Evolutionary conservation across 805 yeast species (phyloP), one percentile per base, ranked within the genome.

Genomic region (Suhomyces canberraensis): DNA sequence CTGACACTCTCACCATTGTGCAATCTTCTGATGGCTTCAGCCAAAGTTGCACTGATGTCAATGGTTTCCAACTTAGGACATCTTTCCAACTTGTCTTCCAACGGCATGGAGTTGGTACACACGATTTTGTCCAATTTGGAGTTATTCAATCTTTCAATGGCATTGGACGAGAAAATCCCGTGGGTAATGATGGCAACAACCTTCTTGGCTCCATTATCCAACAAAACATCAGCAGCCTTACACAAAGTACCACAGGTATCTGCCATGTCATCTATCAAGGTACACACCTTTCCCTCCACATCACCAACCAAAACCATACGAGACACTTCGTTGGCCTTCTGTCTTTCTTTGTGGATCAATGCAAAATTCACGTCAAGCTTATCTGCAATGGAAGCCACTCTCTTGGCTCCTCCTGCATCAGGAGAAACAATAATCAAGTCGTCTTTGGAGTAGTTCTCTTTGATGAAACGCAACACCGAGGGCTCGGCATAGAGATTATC

Each of bases 371-470:
- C 75, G 52, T 93, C 98, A 47, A 93, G 71, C 51, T 84, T 79
- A 54, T 91, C 98, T 11, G 98, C 98, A 35, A 91, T 69, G 4
- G 90, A 81, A 2, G 98, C 98, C 18, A 90, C 98, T 48, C 98
- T 77, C 63, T 91, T 91, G 37, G 98, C 98, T 41, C 98, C 98
- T 51, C 98, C 98, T 3, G 98, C 98, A 66, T 91, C 98, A 3
- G 98, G 98, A 4, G 96, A 88, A 9, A 91, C 95, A 37, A 91
- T 78, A 35, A 89, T 86, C 8, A 89, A 75, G 35, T 75, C 66
- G 41, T 79, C 71, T 44, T 69, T 63, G 45, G 75, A 72, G 30
- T 78, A 68, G 46, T 78, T 75, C 42, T 79, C 85, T 45, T 76
- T 79, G 50, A 91, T 86, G 60, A 86, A 93, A 48, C 84, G 70